These are phyloP conservation scores for Leccinum fallax DNA, from an alignment of 1,284 basidiomycete genomes.

Conservation along the genomic window DNA sequence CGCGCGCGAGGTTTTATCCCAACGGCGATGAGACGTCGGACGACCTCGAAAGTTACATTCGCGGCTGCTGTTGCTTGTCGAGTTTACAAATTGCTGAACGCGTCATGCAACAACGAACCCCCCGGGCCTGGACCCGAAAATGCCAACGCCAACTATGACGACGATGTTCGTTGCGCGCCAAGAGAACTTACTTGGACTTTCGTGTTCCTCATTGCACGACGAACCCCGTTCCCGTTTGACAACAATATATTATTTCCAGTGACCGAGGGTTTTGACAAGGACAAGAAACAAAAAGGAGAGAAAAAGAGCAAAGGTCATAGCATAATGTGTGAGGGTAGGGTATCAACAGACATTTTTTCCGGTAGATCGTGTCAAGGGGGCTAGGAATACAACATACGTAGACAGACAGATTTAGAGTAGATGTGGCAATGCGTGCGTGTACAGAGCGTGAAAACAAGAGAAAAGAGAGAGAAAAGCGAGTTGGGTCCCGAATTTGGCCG, in stretches of 20 bases:
- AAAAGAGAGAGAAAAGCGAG: not conserved
- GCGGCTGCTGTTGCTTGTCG: no score
- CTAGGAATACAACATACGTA: not conserved
- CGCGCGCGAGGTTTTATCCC: not conserved
- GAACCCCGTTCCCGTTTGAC: not conserved
- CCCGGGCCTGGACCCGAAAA: no score
- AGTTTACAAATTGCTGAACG: no score
- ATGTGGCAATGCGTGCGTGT: constrained; percentile 9
- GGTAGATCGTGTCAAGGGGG: not conserved
- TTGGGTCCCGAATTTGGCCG: not conserved
- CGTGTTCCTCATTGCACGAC: not conserved
- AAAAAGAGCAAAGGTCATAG: not conserved
- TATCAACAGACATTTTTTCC: not conserved
- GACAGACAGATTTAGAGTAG: constrained; percentile 7
- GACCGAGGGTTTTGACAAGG: not conserved
- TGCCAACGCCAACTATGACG: no score
- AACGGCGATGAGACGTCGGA: no score
- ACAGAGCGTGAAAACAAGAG: constrained; percentile 3
- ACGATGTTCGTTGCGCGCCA: no score
- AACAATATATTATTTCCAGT: not conserved
- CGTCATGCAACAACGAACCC: no score
- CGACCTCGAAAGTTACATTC: no score
- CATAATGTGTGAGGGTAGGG: not conserved
- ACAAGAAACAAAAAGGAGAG: not conserved
- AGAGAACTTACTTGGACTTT: no score